Percentiles rank a stretch among this genome's conserved stretches.
These are phyloP conservation scores for Nymphaea colorata DNA, from an alignment of 164 flowering plant genomes.

Conservation along the genomic window DNA sequence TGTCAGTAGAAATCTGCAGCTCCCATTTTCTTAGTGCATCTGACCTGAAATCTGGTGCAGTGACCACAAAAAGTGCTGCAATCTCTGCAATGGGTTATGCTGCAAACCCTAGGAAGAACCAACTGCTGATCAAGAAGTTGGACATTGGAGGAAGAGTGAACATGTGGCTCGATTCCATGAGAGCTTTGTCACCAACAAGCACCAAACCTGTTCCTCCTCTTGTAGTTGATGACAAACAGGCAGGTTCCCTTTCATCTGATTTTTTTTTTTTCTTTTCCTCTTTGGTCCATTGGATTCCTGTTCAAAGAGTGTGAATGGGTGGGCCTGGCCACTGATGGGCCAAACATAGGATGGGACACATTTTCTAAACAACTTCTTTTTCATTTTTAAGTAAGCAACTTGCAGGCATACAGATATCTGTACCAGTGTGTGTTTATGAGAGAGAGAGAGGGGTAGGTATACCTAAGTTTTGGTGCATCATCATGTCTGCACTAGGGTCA, in stretches of 20 bases:
- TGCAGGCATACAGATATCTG: too few relatives aligned
- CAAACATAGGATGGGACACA: too few relatives aligned
- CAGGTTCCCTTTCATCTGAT: conserved; percentile 4
- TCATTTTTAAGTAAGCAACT: too few relatives aligned
- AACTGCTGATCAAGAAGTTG: conserved; percentile 1
- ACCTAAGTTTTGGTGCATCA: too few relatives aligned
- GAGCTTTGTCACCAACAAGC: conserved; percentile 8
- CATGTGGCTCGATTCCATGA: conserved; percentile 11
- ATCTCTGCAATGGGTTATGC: neutral
- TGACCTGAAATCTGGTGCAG: neutral
- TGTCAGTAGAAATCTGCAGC: neutral
- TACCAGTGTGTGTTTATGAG: too few relatives aligned
- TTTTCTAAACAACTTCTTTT: too few relatives aligned
- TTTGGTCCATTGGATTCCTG: neutral
- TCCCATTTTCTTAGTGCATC: neutral
- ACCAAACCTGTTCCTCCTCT: neutral
- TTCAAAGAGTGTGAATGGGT: neutral
- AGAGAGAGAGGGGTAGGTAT: too few relatives aligned
- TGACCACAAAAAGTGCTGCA: neutral
- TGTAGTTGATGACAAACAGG: neutral
- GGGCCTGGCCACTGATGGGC: too few relatives aligned
- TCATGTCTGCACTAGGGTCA: too few relatives aligned
- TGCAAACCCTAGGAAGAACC: neutral
- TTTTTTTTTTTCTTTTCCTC: neutral
- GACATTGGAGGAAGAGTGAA: conserved; percentile 1